These are phyloP conservation scores for Schizothecium vesticola DNA, from an alignment of 495 filamentous ascomycete species.

Conservation along the genomic window DNA sequence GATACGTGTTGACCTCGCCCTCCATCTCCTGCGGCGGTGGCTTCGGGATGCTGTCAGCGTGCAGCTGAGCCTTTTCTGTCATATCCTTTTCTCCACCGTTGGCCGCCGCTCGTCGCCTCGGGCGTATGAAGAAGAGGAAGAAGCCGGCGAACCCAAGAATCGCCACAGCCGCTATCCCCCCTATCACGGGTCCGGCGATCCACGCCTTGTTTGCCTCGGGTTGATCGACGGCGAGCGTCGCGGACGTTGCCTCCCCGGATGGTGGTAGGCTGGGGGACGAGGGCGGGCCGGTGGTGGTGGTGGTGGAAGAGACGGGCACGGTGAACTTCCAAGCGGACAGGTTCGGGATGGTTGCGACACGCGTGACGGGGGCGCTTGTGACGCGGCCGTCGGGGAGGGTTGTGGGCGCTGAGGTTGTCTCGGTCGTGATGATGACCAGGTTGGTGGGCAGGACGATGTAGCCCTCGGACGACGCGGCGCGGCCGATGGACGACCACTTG, in stretches of 20 bases:
- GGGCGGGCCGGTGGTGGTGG: background rate
- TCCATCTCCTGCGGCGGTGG: background rate
- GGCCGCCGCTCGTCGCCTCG: background rate
- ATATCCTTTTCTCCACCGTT: background rate
- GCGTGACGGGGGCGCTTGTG: background rate
- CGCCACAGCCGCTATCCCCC: background rate
- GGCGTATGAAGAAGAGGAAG: background rate
- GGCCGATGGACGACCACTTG: background rate
- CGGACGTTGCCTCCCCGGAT: background rate
- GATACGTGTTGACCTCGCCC: background rate
- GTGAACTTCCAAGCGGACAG: background rate
- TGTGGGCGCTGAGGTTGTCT: background rate
- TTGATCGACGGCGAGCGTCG: background rate
- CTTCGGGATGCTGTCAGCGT: background rate
- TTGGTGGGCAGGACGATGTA: background rate
- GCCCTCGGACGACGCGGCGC: background rate
- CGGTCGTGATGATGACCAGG: background rate
- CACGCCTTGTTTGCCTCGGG: background rate
- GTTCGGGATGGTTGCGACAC: background rate
- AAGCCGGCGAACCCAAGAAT: background rate
- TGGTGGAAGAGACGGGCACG: background rate
- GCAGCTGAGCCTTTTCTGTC: background rate
- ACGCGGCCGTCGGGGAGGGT: background rate
- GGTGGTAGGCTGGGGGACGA: too few species aligned
- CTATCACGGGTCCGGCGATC: background rate